phyloP scores from a whole-genome alignment of 2,329 filamentous ascomycete species.

The Metarhizium humberi region DNA sequence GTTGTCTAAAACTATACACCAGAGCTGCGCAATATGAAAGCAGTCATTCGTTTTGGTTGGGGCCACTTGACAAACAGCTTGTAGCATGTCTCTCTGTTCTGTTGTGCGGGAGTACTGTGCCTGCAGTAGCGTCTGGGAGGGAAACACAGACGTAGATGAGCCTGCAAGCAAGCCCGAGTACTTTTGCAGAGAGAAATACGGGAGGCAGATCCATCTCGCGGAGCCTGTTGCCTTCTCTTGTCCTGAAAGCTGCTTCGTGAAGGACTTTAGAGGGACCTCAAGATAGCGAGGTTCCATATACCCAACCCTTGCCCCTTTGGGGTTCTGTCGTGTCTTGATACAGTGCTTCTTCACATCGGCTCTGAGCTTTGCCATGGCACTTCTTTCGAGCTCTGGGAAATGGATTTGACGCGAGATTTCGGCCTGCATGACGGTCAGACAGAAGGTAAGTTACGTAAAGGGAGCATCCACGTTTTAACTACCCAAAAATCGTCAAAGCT shows the following conservation, averaged over 20 bases:
- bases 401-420: slow-evolving; percentile 24
- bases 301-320: slow-evolving; percentile 27
- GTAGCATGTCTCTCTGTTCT: slow-evolving; percentile 33
- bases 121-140: slow-evolving; percentile 34
- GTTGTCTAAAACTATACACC: slow-evolving; percentile 36
- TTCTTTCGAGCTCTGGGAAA: slow-evolving; percentile 24
- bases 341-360: slow-evolving; percentile 26
- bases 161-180: slow-evolving; percentile 29
- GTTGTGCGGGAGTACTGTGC: slow-evolving; percentile 29
- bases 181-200: slow-evolving; percentile 36
- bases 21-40: slow-evolving; percentile 39
- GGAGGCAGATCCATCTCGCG: slow-evolving; percentile 34
- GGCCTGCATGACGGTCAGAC: slow-evolving; percentile 16
- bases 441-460: neutral
- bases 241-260: slow-evolving; percentile 9
- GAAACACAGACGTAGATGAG: slow-evolving; percentile 25
- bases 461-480: neutral
- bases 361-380: slow-evolving; percentile 25
- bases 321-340: slow-evolving; percentile 27
- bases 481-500: slow-evolving; percentile 31
- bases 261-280: slow-evolving; percentile 22
- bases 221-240: slow-evolving; percentile 7
- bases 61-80: slow-evolving; percentile 32
- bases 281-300: slow-evolving; percentile 31
- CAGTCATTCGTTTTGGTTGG: slow-evolving; percentile 26